These are phyloP conservation scores for Talaromyces sp. DNA, from an alignment of 2,329 filamentous ascomycete genomes.

Conservation along the genomic window DNA sequence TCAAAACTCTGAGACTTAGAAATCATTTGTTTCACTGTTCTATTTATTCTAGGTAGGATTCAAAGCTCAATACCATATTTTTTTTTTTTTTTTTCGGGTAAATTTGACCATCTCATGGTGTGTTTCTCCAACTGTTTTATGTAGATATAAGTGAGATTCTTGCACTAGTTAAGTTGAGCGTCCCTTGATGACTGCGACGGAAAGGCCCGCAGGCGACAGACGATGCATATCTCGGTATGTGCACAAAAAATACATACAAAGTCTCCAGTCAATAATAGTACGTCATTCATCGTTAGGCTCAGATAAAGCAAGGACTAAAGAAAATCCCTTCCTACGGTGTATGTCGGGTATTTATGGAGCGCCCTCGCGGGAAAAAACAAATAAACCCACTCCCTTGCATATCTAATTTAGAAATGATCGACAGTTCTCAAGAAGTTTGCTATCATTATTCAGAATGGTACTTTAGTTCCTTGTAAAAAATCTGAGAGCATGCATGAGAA, in stretches of 20 bases:
- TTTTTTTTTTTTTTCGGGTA: too few species aligned
- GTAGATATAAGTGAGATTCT: too few species aligned
- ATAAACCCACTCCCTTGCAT: background rate
- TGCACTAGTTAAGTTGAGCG: too few species aligned
- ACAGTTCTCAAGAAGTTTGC: background rate
- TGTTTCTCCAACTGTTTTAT: too few species aligned
- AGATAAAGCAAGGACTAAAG: background rate
- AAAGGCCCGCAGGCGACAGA: too few species aligned
- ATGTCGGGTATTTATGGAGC: background rate
- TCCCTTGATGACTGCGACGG: too few species aligned
- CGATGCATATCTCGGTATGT: background rate
- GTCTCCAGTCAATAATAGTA: background rate
- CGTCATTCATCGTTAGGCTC: background rate
- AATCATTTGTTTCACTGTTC: too few species aligned
- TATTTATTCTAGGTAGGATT: too few species aligned
- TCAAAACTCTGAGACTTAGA: constrained; percentile 4
- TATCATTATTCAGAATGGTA: background rate
- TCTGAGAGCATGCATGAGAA: background rate
- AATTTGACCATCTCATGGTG: too few species aligned
- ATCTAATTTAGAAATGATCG: constrained; percentile 1
- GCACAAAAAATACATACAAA: background rate
- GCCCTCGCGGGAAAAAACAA: background rate
- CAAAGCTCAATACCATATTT: too few species aligned
- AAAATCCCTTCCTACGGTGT: background rate
- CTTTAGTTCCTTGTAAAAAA: background rate